phyloP scores from a whole-genome alignment of 2,329 filamentous ascomycete genomes.

The Calonectria hongkongensis region DNA sequence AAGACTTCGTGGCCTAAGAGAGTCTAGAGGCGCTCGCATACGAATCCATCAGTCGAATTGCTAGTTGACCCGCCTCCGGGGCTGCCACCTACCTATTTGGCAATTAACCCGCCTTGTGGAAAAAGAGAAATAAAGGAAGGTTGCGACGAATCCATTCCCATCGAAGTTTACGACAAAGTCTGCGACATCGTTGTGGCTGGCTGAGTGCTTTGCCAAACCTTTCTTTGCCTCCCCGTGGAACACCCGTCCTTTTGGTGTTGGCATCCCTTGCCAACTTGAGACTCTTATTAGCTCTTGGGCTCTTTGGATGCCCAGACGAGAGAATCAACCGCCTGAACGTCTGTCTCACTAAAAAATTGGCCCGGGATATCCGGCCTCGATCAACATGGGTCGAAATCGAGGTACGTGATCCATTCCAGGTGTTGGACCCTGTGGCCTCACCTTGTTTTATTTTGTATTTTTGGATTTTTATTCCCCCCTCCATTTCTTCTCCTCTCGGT shows the following conservation, averaged over 20 bases:
- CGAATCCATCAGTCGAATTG: slow-evolving; percentile 51
- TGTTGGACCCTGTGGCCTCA: slow-evolving; percentile 40
- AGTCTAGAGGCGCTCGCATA: slow-evolving; percentile 49
- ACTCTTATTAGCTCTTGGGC: slow-evolving; percentile 23
- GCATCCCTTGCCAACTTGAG: slow-evolving; percentile 27
- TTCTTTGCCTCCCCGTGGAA: slow-evolving; percentile 32
- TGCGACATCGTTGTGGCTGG: slow-evolving; percentile 52
- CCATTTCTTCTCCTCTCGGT: background rate
- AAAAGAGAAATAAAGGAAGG: slow-evolving; percentile 36
- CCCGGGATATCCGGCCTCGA: slow-evolving; percentile 44
- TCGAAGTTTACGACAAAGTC: slow-evolving; percentile 34
- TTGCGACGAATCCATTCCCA: slow-evolving; percentile 25
- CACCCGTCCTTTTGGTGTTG: slow-evolving; percentile 12
- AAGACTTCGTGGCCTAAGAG: slow-evolving; percentile 51
- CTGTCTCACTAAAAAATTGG: slow-evolving; percentile 50
- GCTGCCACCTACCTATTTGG: slow-evolving; percentile 32
- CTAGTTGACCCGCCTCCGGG: slow-evolving; percentile 35
- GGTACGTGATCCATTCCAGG: slow-evolving; percentile 65
- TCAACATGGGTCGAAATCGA: slow-evolving; percentile 73
- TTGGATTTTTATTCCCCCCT: background rate
- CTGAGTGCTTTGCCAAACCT: slow-evolving; percentile 46
- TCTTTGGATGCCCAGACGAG: slow-evolving; percentile 23
- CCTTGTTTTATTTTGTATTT: slow-evolving; percentile 22
- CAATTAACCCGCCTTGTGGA: slow-evolving; percentile 37
- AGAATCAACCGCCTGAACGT: slow-evolving; percentile 33